phyloP scores from a whole-genome alignment of 2,329 filamentous ascomycete species.

The Pseudogymnoascus sp. region DNA sequence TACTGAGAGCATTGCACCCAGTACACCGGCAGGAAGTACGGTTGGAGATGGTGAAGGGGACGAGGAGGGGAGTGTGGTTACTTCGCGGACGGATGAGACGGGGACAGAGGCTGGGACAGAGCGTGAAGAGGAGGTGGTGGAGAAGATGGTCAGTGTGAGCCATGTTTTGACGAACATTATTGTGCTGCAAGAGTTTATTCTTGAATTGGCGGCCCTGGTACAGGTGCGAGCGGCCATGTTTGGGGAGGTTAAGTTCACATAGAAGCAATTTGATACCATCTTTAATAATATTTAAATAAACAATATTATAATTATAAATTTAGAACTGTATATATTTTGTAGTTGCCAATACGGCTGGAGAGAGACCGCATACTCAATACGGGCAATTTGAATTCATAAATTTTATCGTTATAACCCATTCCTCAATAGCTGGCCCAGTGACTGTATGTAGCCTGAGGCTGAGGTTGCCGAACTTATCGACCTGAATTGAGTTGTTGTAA shows the following conservation, averaged over 20 bases:
- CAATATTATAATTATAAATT: not conserved
- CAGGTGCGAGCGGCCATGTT: slow-evolving; percentile 70
- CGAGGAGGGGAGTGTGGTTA: slow-evolving; percentile 14
- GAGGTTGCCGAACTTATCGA: not conserved
- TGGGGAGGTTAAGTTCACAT: slow-evolving; percentile 63
- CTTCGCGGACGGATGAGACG: slow-evolving; percentile 12
- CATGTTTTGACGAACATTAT: slow-evolving; percentile 75
- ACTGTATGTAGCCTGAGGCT: not conserved
- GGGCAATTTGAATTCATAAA: not conserved
- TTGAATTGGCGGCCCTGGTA: slow-evolving; percentile 68
- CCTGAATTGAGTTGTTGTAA: not conserved
- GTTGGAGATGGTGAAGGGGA: slow-evolving; percentile 23
- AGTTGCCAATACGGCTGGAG: not conserved
- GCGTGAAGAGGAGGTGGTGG: slow-evolving; percentile 24
- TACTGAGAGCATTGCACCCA: slow-evolving; percentile 3
- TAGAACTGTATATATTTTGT: not conserved
- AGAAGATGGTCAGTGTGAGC: slow-evolving; percentile 54
- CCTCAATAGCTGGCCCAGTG: not conserved
- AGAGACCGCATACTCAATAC: not conserved
- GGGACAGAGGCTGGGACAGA: slow-evolving; percentile 20
- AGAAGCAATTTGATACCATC: slow-evolving; percentile 8
- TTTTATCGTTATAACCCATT: not conserved
- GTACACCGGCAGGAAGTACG: slow-evolving; percentile 15
- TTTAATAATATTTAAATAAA: not conserved
- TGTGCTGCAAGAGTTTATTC: slow-evolving; percentile 70